Percentiles rank a stretch among this genome's conserved stretches.
Conservation (phyloP, 1,284 basidiomycete genomes). For the Cutaneotrichosporon cutaneum region DNA sequence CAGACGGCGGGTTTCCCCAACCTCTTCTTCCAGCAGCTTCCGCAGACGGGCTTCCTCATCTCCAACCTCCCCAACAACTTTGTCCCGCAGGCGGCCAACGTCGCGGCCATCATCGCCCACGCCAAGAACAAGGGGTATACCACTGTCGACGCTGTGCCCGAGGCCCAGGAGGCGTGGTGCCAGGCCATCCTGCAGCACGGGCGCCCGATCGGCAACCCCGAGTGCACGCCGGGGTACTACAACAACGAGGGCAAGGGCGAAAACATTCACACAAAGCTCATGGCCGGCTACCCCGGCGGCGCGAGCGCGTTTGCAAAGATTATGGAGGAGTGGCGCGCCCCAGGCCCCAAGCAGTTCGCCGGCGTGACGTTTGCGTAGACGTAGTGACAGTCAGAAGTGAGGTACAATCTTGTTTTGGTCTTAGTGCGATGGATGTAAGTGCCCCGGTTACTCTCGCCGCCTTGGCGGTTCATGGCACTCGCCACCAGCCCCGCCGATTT, state of each 20-base stretch:
- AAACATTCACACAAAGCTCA: slow-evolving; percentile 8
- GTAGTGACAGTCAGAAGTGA: background rate
- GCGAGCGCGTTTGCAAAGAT: slow-evolving; percentile 14
- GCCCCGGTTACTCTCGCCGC: no score
- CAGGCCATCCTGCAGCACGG: slow-evolving; percentile 9
- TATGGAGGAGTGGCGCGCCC: slow-evolving; percentile 13
- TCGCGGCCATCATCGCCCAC: slow-evolving; percentile 14
- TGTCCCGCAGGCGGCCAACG: slow-evolving; percentile 4
- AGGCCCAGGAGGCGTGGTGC: slow-evolving; percentile 12
- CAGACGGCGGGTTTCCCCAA: slow-evolving; percentile 20
- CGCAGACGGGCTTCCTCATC: slow-evolving; percentile 10
- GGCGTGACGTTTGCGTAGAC: background rate
- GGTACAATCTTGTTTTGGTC: background rate
- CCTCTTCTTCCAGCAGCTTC: slow-evolving; percentile 14
- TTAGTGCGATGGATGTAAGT: no score
- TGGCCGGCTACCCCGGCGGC: slow-evolving; percentile 14
- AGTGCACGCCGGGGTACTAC: slow-evolving; percentile 17
- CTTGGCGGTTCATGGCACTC: no score
- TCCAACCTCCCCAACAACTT: slow-evolving; percentile 22
- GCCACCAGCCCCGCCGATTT: no score
- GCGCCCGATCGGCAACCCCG: slow-evolving; percentile 1
- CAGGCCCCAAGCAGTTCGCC: slow-evolving; percentile 10
- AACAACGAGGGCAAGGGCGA: slow-evolving; percentile 16
- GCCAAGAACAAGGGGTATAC: slow-evolving; percentile 7
- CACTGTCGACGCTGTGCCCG: slow-evolving; percentile 2